phyloP scores from a whole-genome alignment of 257 asterid species.

The Jaltomata sinuosa region DNA sequence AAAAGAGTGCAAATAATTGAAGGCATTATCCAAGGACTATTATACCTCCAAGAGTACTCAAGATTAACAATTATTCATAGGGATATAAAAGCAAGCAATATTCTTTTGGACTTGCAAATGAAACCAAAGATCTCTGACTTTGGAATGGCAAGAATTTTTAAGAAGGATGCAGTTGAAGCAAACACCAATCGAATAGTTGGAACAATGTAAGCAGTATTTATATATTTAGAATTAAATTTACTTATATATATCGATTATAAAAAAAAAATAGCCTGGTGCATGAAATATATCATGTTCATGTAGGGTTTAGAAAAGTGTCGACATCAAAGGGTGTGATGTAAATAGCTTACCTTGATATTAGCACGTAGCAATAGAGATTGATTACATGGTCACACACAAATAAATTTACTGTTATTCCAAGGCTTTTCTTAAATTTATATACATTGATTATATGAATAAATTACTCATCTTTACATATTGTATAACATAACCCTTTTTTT shows the following conservation, averaged over 20 bases:
- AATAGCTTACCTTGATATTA: neutral
- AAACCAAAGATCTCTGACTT: neutral
- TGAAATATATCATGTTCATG: neutral
- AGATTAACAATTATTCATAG: neutral
- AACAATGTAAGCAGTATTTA: neutral
- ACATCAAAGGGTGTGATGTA: neutral
- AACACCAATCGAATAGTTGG: neutral
- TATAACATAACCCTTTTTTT: no score
- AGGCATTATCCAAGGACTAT: neutral
- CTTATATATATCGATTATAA: neutral
- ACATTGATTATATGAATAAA: no score
- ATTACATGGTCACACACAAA: no score
- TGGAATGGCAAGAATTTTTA: neutral
- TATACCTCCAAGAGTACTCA: neutral
- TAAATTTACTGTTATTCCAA: no score
- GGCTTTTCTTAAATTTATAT: no score
- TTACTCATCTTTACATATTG: no score
- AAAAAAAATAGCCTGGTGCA: neutral
- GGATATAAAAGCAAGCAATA: neutral
- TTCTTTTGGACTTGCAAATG: neutral
- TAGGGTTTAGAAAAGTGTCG: neutral
- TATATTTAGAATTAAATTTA: neutral
- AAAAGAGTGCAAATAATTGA: neutral
- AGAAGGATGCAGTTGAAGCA: neutral
- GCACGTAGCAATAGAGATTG: neutral